Evolutionary conservation across 768 basidiomycete species (phyloP).

Genomic region (Calvatia gigantea): DNA sequence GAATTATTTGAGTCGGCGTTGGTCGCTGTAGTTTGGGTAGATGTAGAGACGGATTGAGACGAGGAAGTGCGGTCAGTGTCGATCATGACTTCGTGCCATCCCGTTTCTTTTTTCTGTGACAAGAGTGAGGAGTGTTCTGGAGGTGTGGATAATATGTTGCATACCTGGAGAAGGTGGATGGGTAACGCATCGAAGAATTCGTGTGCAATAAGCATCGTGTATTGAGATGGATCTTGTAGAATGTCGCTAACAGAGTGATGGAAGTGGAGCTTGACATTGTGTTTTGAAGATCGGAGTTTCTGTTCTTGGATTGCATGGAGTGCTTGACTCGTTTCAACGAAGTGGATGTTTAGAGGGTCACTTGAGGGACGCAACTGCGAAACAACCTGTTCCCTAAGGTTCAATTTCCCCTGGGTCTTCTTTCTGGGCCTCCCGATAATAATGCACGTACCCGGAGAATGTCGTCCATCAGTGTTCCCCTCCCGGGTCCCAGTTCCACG

Average conservation of each 20-base stretch:
- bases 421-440: neutral
- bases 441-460: conserved; percentile 65
- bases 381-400: conserved; percentile 39
- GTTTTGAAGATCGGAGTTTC: conserved; percentile 37
- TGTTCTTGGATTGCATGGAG: conserved; percentile 63
- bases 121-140: neutral
- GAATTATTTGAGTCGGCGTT: conserved; percentile 8
- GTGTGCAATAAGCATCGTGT: conserved; percentile 88
- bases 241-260: conserved; percentile 72
- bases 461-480: conserved; percentile 90
- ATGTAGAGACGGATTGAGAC: conserved; percentile 18
- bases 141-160: conserved; percentile 15
- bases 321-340: conserved; percentile 76
- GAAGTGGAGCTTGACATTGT: conserved; percentile 56
- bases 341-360: conserved; percentile 50
- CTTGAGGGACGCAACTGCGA: conserved; percentile 39
- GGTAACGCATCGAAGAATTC: conserved; percentile 98
- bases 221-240: conserved; percentile 41
- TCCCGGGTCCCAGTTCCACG: conserved; percentile 91
- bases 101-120: conserved; percentile 68
- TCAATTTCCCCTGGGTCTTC: conserved; percentile 3
- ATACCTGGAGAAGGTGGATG: conserved; percentile 82
- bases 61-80: conserved; percentile 33
- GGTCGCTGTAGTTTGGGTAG: conserved; percentile 6
- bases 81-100: conserved; percentile 87